These are phyloP conservation scores for Candida morakotiae DNA, from an alignment of 805 yeast genomes.

Conservation along the genomic window DNA sequence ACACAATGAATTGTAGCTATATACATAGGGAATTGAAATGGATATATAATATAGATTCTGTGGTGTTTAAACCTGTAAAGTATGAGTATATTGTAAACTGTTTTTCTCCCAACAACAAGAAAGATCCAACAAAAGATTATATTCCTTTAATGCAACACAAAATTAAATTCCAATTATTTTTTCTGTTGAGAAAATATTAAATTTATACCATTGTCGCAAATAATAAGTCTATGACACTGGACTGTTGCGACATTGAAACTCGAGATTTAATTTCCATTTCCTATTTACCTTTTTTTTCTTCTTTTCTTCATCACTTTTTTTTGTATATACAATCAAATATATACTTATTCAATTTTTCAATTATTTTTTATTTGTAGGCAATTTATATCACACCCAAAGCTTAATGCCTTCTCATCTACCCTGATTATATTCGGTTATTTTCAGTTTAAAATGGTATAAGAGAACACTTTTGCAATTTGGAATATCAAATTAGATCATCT, in stretches of 20 bases:
- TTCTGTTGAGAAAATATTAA: background rate
- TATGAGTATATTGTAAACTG: too few species aligned
- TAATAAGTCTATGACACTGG: background rate
- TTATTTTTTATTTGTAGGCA: background rate
- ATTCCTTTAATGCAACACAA: too few species aligned
- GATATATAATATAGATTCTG: too few species aligned
- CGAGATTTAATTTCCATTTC: too few species aligned
- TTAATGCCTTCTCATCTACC: constrained; percentile 46
- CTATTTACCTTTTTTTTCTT: background rate
- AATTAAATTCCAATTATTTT: background rate
- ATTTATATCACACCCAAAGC: constrained; percentile 38
- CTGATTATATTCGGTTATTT: constrained; percentile 46
- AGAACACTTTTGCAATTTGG: constrained; percentile 44
- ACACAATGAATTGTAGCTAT: too few species aligned
- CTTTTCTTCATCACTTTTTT: background rate
- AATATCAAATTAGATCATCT: constrained; percentile 37
- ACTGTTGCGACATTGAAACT: background rate
- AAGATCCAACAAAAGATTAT: too few species aligned
- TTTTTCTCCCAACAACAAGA: too few species aligned
- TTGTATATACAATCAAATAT: background rate
- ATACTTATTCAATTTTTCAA: background rate
- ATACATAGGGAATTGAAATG: too few species aligned
- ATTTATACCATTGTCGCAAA: background rate
- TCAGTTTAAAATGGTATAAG: constrained; percentile 45
- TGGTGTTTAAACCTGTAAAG: too few species aligned